A percentile compares a stretch with the other conserved stretches of the same genome.
Conservation (phyloP, 2,329 filamentous ascomycete genomes). For the Neophaeococcomyces mojaviensis region DNA sequence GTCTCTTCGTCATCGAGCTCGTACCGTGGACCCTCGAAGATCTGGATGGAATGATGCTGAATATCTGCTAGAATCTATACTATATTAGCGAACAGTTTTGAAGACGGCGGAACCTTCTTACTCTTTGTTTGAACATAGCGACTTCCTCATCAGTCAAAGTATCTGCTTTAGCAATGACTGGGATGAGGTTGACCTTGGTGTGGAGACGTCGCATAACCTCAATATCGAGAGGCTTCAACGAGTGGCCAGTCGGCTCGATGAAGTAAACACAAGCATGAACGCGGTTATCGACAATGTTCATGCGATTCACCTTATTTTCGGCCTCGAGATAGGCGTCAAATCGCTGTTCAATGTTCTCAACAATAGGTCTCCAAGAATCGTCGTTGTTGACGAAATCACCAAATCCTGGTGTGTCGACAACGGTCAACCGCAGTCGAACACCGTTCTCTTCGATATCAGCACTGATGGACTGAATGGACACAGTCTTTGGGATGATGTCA, state of each 20-base stretch:
- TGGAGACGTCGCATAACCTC: constrained; percentile 99
- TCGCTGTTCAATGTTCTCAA: constrained; percentile 98
- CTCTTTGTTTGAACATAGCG: constrained; percentile 85
- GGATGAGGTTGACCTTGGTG: constrained; percentile 99
- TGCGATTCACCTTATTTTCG: constrained; percentile 99
- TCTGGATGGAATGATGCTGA: constrained; percentile 93
- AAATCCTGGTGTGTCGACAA: constrained; percentile 96
- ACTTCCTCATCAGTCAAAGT: constrained; percentile 98
- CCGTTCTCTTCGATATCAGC: constrained; percentile 98
- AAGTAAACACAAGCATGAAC: constrained; percentile 99
- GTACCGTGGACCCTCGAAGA: constrained; percentile 97
- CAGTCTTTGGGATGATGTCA: constrained; percentile 97
- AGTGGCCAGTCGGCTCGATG: constrained; percentile 97
- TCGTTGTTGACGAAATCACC: constrained; percentile 99
- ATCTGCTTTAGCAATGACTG: constrained; percentile 97
- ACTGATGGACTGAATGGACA: constrained; percentile 89
- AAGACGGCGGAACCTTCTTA: constrained; percentile 45
- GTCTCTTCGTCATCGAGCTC: constrained; percentile 99
- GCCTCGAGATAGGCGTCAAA: constrained; percentile 98
- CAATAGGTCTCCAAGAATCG: constrained; percentile 97
- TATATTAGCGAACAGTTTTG: constrained; percentile 22
- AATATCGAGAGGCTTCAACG: constrained; percentile 94
- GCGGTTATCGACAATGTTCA: constrained; percentile 99
- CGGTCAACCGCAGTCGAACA: constrained; percentile 88
- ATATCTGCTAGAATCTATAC: constrained; percentile 89